Base-by-base conservation (phyloP, 2,329 filamentous ascomycete genomes). In the Cytospora paraplurivora region DNA sequence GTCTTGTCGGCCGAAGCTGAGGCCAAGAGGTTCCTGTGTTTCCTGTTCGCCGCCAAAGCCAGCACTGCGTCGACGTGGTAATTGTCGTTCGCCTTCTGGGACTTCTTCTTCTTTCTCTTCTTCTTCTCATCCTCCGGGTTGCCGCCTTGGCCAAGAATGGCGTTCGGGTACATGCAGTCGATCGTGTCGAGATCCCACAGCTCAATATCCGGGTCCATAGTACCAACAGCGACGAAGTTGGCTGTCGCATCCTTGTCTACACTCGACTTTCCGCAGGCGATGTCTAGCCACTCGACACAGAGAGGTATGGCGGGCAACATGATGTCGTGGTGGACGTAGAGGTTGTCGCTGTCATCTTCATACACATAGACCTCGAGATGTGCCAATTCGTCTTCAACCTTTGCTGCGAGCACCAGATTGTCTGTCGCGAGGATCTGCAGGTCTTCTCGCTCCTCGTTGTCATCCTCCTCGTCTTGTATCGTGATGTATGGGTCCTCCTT, bases 251-350 rank as follows among this genome's bases (percentile, higher is more conserved):
- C 86, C 66, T 85, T 85, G 50, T 85, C 84, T 6, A 83, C 78
- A 53, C 76, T 79, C 12, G 82, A 77, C 74, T 92, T 92, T 68
- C 90, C 89, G 41, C 97, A 92, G n/a, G 92, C 89, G 62, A 97
- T 83, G 74, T 97, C 92, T 52, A 99, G 79, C 95, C 95, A 99
- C 79, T 99, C 95, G 49, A 98, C 85, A 72, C 92, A 95, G 7
- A 99, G 86, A 12, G 95, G 95, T 73, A 99, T 97, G 32, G 94
- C 94, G 37, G 95, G 95, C 62, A 99, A 85, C 94, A 99, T 98
- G 71, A 99, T 96, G 77, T 99, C 95, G 84, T 99, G 95, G 79
- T 99, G 95, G 32, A 99, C 94, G 76, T 99, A 99, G 66, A 99
- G 88, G 75, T 99, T 99, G 78, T 98, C 95, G 52, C 89, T 91